Conservation (phyloP, 1,284 basidiomycete species). For the Athelia sp. region DNA sequence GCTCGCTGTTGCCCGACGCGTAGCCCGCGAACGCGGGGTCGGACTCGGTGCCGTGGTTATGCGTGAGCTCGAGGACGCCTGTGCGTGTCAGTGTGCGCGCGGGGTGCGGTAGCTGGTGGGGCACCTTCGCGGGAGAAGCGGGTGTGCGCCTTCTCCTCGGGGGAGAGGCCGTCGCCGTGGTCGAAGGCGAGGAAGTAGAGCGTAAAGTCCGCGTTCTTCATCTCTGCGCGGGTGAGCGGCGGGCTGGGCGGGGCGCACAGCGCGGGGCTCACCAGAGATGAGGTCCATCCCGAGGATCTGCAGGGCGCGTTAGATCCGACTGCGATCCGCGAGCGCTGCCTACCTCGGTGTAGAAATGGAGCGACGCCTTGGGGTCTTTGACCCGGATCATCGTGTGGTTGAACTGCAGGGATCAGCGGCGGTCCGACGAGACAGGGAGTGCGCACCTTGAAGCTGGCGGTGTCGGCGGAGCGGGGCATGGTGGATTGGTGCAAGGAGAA, state of each 20-base stretch:
- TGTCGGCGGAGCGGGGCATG: constrained; percentile 65
- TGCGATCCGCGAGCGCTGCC: constrained; percentile 12
- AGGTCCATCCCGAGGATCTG: constrained; percentile 86
- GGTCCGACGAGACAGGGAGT: not conserved
- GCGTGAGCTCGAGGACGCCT: constrained; percentile 81
- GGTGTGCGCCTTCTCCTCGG: constrained; percentile 40
- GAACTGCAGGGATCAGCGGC: constrained; percentile 45
- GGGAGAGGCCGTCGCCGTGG: constrained; percentile 42
- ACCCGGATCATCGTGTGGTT: constrained; percentile 91
- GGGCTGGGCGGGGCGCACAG: constrained; percentile 4
- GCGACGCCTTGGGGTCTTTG: constrained; percentile 80
- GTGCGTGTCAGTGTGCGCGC: constrained; percentile 21
- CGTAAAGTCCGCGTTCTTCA: constrained; percentile 57
- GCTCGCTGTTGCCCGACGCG: constrained; percentile 80
- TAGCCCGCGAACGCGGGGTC: constrained; percentile 79
- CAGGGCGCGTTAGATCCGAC: constrained; percentile 7
- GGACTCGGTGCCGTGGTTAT: constrained; percentile 86
- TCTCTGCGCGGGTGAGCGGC: constrained; percentile 29
- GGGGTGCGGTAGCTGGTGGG: constrained; percentile 8
- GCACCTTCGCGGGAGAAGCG: constrained; percentile 64
- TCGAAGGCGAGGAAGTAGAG: constrained; percentile 83
- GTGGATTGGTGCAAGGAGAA: constrained; percentile 12
- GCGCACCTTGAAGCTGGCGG: constrained; percentile 57
- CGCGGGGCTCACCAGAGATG: constrained; percentile 44
- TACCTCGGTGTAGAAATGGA: constrained; percentile 73